These are phyloP conservation scores for Avena atlantica DNA, from an alignment of 176 grass and related monocot species.

Conservation along the genomic window DNA sequence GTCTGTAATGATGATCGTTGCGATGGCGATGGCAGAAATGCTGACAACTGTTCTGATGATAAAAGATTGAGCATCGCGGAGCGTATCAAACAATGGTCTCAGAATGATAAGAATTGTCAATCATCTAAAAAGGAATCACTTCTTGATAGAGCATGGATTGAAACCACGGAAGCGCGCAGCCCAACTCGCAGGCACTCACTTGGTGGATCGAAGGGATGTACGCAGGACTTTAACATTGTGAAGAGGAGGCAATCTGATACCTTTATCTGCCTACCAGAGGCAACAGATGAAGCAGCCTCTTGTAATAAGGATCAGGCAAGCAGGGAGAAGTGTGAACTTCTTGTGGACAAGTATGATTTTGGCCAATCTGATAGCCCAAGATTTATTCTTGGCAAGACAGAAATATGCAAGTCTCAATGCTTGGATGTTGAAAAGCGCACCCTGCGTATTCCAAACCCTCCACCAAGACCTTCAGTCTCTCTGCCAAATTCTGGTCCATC, in stretches of 20 bases:
- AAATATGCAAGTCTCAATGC: slow-evolving; percentile 64
- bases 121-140: slow-evolving; percentile 62
- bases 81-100: slow-evolving; percentile 67
- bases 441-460: slow-evolving; percentile 88
- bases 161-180: slow-evolving; percentile 62
- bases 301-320: slow-evolving; percentile 53
- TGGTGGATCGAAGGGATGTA: slow-evolving; percentile 70
- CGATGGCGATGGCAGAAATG: slow-evolving; percentile 34
- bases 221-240: slow-evolving; percentile 56
- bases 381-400: slow-evolving; percentile 67
- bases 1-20: slow-evolving; percentile 46
- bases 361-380: slow-evolving; percentile 73
- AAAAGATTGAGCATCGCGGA: slow-evolving; percentile 58
- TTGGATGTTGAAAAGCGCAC: slow-evolving; percentile 83
- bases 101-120: slow-evolving; percentile 57
- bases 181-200: slow-evolving; percentile 84
- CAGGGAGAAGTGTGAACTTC: slow-evolving; percentile 59
- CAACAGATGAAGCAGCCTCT: slow-evolving; percentile 55
- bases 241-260: slow-evolving; percentile 96
- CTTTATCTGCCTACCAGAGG: slow-evolving; percentile 73
- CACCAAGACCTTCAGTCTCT: slow-evolving; percentile 87
- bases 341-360: slow-evolving; percentile 64
- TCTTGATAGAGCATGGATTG: slow-evolving; percentile 81
- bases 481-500: slow-evolving; percentile 53
- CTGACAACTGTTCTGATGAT: slow-evolving; percentile 41